These are phyloP conservation scores for Exsudoporus floridanus DNA, from an alignment of 1,284 basidiomycete species.

Conservation along the genomic window DNA sequence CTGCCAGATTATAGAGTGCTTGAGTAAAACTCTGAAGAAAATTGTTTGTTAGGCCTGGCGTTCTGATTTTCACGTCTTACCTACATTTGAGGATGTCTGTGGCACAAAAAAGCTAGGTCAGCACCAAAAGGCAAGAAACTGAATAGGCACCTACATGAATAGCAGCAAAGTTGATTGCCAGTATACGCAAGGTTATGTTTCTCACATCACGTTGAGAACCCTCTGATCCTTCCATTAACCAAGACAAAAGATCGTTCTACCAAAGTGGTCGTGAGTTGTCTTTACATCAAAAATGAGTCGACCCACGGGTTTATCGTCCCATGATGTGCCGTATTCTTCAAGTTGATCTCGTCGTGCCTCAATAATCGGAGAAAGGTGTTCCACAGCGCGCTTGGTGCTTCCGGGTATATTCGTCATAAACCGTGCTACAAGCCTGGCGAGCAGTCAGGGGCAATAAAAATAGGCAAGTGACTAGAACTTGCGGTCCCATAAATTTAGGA, in stretches of 20 bases:
- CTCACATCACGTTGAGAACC: constrained; percentile 29
- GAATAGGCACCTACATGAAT: constrained; percentile 32
- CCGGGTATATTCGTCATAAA: constrained; percentile 7
- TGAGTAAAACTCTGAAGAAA: constrained; percentile 34
- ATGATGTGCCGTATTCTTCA: constrained; percentile 35
- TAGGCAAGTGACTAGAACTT: constrained; percentile 7
- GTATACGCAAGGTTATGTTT: constrained; percentile 35
- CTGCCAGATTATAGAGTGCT: constrained; percentile 38
- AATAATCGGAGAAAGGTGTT: constrained; percentile 37
- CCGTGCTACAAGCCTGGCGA: constrained; percentile 4
- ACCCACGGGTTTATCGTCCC: constrained; percentile 40
- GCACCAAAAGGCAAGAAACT: background rate
- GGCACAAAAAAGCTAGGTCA: background rate
- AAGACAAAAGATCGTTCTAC: constrained; percentile 44
- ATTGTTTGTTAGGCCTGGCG: background rate
- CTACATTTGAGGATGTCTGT: constrained; percentile 15
- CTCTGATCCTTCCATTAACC: constrained; percentile 43
- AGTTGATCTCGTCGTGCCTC: constrained; percentile 35
- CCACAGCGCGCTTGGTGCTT: constrained; percentile 14
- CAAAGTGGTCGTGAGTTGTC: background rate
- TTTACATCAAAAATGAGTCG: background rate
- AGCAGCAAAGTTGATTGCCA: constrained; percentile 42
- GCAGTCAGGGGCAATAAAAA: background rate
- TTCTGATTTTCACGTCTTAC: background rate
- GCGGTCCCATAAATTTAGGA: constrained; percentile 42